Evolutionary conservation across 1,284 basidiomycete genomes (phyloP).

Genomic region (Thecaphora thlaspeos): DNA sequence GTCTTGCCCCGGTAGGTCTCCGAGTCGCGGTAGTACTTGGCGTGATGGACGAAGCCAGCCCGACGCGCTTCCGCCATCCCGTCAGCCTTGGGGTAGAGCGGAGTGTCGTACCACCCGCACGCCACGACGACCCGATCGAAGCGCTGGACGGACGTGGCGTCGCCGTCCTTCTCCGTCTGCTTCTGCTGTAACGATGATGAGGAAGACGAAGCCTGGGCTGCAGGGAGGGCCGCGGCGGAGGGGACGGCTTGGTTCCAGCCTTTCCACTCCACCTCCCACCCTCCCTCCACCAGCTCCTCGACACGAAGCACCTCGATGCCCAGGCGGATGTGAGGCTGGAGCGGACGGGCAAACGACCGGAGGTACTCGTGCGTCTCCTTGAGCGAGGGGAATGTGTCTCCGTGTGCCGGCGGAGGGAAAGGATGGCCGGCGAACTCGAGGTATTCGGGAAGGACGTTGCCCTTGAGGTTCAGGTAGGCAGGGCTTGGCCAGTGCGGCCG

Average conservation of each 20-base stretch:
- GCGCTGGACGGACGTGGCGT: background rate
- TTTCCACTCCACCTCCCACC: slow-evolving; percentile 28
- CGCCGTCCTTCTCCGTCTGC: background rate
- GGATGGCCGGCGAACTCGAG: slow-evolving; percentile 33
- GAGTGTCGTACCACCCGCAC: slow-evolving; percentile 45
- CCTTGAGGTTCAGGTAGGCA: slow-evolving; percentile 43
- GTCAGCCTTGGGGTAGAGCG: slow-evolving; percentile 29
- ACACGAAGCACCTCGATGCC: slow-evolving; percentile 35
- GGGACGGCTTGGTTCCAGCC: slow-evolving; percentile 14
- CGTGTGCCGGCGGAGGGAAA: slow-evolving; percentile 27
- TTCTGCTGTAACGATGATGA: background rate
- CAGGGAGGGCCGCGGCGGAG: background rate
- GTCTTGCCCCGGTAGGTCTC: slow-evolving; percentile 17
- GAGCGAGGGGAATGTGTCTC: slow-evolving; percentile 41
- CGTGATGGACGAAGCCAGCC: slow-evolving; percentile 37
- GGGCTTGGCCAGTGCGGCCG: slow-evolving; percentile 44
- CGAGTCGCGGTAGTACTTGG: slow-evolving; percentile 49
- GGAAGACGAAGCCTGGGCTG: background rate
- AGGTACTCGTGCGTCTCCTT: slow-evolving; percentile 44
- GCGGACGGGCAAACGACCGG: slow-evolving; percentile 20
- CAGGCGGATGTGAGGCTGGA: slow-evolving; percentile 15
- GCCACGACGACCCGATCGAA: slow-evolving; percentile 42
- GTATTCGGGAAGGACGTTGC: slow-evolving; percentile 50
- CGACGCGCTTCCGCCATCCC: slow-evolving; percentile 24
- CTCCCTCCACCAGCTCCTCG: slow-evolving; percentile 26